Conservation (phyloP, 2,329 filamentous ascomycete genomes). For the Arthrobotrys sinensis region DNA sequence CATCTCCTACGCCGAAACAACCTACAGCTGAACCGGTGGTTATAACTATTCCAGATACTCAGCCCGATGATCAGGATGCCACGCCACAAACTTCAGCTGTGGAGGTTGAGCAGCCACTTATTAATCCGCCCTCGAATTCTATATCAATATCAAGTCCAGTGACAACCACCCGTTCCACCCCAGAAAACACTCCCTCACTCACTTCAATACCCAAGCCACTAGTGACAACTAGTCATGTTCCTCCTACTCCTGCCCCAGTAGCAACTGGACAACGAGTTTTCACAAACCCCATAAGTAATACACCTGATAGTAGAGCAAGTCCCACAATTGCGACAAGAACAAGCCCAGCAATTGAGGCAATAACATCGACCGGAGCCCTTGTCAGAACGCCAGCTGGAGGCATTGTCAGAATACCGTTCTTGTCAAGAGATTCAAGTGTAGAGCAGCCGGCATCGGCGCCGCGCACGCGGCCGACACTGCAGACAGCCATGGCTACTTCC, state of each 20-base stretch:
- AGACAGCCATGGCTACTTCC: slow-evolving; percentile 13
- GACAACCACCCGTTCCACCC: slow-evolving; percentile 26
- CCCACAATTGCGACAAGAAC: neutral
- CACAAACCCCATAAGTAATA: neutral
- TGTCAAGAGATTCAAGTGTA: slow-evolving; percentile 15
- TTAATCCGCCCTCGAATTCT: neutral
- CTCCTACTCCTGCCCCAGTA: neutral
- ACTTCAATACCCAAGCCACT: neutral
- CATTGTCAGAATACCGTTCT: neutral
- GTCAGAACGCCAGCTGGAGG: neutral
- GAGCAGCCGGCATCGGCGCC: slow-evolving; percentile 1
- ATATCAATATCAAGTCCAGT: slow-evolving; percentile 16
- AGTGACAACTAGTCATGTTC: neutral
- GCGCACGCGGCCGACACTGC: slow-evolving; percentile 33
- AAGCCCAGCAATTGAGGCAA: slow-evolving; percentile 2
- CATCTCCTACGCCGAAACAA: slow-evolving; percentile 6
- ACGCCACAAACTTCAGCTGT: slow-evolving; percentile 4
- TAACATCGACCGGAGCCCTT: slow-evolving; percentile 6
- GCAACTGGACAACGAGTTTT: neutral
- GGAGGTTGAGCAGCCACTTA: neutral
- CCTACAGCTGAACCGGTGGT: slow-evolving; percentile 29
- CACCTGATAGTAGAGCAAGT: slow-evolving; percentile 19
- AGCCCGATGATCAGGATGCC: slow-evolving; percentile 29
- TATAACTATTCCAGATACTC: slow-evolving; percentile 57
- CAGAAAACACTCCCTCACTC: neutral